A percentile compares a stretch with the other conserved stretches of the same genome.
Evolutionary conservation across 2,329 filamentous ascomycete species (phyloP).

Genomic region (Penicillium palitans): DNA sequence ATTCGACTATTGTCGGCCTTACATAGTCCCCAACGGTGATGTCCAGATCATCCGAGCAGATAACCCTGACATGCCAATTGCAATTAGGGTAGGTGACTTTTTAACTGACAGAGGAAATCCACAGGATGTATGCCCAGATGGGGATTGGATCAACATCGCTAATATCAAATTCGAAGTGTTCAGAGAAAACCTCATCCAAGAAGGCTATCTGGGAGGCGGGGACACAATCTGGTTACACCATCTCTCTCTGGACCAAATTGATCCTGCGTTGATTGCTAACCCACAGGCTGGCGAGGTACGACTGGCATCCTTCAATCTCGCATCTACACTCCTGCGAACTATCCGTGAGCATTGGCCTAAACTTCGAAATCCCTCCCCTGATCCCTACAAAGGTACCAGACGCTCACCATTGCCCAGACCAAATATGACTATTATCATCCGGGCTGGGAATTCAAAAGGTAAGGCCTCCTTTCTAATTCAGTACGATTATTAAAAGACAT

Average conservation of each 20-base stretch:
- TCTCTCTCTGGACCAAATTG: neutral
- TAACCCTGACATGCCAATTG: neutral
- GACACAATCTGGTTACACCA: neutral
- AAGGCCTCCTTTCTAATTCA: neutral
- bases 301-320: neutral
- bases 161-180: neutral
- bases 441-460: neutral
- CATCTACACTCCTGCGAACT: neutral
- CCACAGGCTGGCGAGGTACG: neutral
- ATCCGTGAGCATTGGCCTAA: neutral
- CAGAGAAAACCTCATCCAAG: neutral
- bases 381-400: neutral
- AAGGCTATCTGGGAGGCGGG: neutral
- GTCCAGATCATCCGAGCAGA: neutral
- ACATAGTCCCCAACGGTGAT: neutral
- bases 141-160: conserved; percentile 2
- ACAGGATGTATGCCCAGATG: neutral
- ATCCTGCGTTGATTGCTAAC: neutral
- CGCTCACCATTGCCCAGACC: conserved; percentile 1
- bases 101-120: neutral
- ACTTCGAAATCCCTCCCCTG: neutral
- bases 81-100: neutral
- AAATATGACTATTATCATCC: conserved; percentile 1
- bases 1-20: neutral
- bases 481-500: neutral